Evolutionary conservation across 2,329 filamentous ascomycete species (phyloP), one percentile per base, ranked within the genome.

Genomic region (Fusarium secorum): DNA sequence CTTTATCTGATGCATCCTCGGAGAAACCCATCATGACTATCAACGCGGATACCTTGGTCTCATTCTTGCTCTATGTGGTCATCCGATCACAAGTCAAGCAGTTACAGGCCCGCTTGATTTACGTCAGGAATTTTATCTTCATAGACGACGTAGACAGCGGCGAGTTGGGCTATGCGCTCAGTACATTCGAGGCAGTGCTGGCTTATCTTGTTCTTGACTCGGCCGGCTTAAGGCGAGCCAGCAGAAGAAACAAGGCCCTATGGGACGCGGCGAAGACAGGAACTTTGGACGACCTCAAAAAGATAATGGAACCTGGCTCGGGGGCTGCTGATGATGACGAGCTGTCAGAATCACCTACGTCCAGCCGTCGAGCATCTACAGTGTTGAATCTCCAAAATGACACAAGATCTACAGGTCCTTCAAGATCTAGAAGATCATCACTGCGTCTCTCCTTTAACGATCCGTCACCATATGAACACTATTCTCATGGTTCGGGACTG

Each of bases 61-160:
- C 96, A 1, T 83, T 99, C 64, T 86, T 99, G 18, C 85, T 99
- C 24, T 90, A 97, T 68, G 94, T 99, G 20, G 93, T 99, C 15
- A 98, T 99, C 66, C 89, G 95, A 69, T 93, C 95, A 15, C 93
- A 96, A 66, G 90, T 97, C 30, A 90, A 93, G 64, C 91, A 98
- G 80, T 85, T 99, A 13, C 93, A 97, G 75, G 94, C 96, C 6
- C 89, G 95, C 24, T 83, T 99, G 49, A 86, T 92, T n/a, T 99
- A 98, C 79, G 97, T 98, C 86, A 92, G 95, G 45, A 94, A 97
- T 76, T 99, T 98, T 78, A 96, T 98, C 73, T 99, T 97, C 80
- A 95, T 97, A 54, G 96, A 98, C 75, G 96, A 99, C 81, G 94
- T 99, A 13, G 96, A 99, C 73, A 97, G 90, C 67, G 96, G 96